Evolutionary conservation across 2,329 filamentous ascomycete genomes (phyloP), one percentile per base, ranked within the genome.

Genomic region (Apiospora sp.): DNA sequence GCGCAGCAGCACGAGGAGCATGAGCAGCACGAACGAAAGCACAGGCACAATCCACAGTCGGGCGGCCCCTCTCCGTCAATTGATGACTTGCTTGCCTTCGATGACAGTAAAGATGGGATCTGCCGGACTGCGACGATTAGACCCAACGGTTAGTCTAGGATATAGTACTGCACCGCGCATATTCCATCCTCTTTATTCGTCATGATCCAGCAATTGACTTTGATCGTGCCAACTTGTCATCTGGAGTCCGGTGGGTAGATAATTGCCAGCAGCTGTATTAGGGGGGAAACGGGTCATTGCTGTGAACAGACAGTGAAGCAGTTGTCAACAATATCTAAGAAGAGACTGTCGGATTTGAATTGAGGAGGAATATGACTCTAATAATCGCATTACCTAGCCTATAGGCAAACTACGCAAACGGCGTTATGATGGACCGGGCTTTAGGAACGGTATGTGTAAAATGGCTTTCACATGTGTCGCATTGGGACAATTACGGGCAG

Each of bases 381-480:
- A 49, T 24, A 51, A 51, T 51, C 22, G n/a, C n/a, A 22, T 24
- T n/a, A 41, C 37, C 37, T 41, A 27, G n/a, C 14, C 49, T 24
- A n/a, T 16, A 41, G 37, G 37, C 10, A 58, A 34, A 41, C 34
- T 41, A 19, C 51, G 51, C 19, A 13, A 34, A 64, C 58, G 58
- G 58, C 34, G 34, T 64, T 64, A 4, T n/a, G 34, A 41, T 64
- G 58, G 22, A 64, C 34, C 58, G 58, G 58, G 30, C 58, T 64
- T 64, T 64, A 37, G 30, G 34, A 37, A 61, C 54, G 54, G 54
- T 61, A 34, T 61, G 30, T 61, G 37, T 22, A 13, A 4, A 64
- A 64, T 34, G 19, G 58, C 58, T 64, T 64, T 64, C 58, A 64
- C 58, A 64, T 64, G 58, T 64, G 58, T 64, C 58, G 58, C 58